Percentiles rank a stretch among this genome's conserved stretches.
Conservation (phyloP, 2,329 filamentous ascomycete species). For the Pseudogymnoascus sp. region DNA sequence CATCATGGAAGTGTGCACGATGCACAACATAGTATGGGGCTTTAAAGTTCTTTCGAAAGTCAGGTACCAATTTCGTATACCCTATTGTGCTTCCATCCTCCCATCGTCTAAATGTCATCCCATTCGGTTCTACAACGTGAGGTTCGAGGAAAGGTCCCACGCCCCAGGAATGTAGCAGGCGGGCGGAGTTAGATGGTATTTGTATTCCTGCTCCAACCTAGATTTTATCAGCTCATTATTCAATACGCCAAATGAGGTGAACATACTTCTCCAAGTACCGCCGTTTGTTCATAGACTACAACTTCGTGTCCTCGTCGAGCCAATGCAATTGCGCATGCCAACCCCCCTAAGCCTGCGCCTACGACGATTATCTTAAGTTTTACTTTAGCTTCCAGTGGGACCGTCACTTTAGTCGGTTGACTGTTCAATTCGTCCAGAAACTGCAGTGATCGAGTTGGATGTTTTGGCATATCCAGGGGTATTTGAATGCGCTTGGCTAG, state of each 20-base stretch:
- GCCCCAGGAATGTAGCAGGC: slow-evolving; percentile 30
- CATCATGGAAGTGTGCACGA: slow-evolving; percentile 29
- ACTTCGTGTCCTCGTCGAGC: slow-evolving; percentile 33
- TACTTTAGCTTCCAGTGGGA: slow-evolving; percentile 11
- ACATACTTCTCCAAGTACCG: slow-evolving; percentile 34
- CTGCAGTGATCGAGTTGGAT: slow-evolving; percentile 14
- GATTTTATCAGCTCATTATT: neutral
- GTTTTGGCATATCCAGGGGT: neutral
- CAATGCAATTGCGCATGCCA: slow-evolving; percentile 36
- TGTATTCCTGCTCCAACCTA: slow-evolving; percentile 37
- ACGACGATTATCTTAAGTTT: slow-evolving; percentile 28
- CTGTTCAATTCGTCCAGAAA: slow-evolving; percentile 13
- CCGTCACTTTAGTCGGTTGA: neutral
- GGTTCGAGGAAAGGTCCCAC: slow-evolving; percentile 25
- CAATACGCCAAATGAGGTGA: neutral
- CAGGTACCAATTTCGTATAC: slow-evolving; percentile 28
- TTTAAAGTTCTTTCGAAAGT: slow-evolving; percentile 28
- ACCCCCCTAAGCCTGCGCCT: slow-evolving; percentile 38
- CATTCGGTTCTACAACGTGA: slow-evolving; percentile 27
- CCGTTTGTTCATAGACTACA: slow-evolving; percentile 35
- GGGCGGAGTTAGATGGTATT: slow-evolving; percentile 33
- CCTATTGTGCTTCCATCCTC: slow-evolving; percentile 29
- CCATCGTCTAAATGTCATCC: slow-evolving; percentile 33
- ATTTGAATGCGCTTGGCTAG: neutral
- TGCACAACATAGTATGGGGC: slow-evolving; percentile 30